Percentiles rank a stretch among this genome's conserved stretches.
phyloP scores from a whole-genome alignment of 2,329 filamentous ascomycete species.

The Alternaria sp. region DNA sequence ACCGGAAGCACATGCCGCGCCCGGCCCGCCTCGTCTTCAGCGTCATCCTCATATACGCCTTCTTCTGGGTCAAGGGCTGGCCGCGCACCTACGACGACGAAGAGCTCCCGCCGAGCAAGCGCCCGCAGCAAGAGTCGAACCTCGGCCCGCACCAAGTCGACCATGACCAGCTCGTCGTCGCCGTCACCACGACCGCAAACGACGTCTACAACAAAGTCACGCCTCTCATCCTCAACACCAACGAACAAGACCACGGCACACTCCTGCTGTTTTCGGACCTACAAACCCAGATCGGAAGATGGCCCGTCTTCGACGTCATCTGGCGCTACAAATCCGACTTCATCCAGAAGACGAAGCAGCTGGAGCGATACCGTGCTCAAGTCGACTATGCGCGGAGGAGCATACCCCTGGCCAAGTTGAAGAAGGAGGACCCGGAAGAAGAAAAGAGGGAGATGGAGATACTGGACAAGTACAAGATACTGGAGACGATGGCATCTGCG shows the following conservation, averaged over 20 bases:
- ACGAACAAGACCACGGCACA: slow-evolving; percentile 41
- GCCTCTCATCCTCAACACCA: slow-evolving; percentile 34
- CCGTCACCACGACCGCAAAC: slow-evolving; percentile 64
- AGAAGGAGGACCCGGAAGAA: slow-evolving; percentile 21
- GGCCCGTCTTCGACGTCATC: slow-evolving; percentile 49
- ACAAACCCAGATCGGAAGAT: slow-evolving; percentile 41
- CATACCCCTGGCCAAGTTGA: slow-evolving; percentile 35
- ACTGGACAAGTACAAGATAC: slow-evolving; percentile 50
- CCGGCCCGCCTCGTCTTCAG: slow-evolving; percentile 30
- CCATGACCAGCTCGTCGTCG: slow-evolving; percentile 54
- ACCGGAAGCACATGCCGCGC: slow-evolving; percentile 27
- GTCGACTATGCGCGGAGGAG: slow-evolving; percentile 36
- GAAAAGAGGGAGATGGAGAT: slow-evolving; percentile 25
- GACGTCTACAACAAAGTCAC: slow-evolving; percentile 63
- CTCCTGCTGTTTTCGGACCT: slow-evolving; percentile 50
- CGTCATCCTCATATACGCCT: slow-evolving; percentile 30
- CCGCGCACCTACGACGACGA: slow-evolving; percentile 43
- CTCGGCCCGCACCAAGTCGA: slow-evolving; percentile 26
- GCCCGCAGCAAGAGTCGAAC: slow-evolving; percentile 19
- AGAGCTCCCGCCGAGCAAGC: slow-evolving; percentile 32
- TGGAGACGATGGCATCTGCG: slow-evolving; percentile 46
- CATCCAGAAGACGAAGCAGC: slow-evolving; percentile 38
- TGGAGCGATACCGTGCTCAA: slow-evolving; percentile 47
- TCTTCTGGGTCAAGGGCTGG: slow-evolving; percentile 44
- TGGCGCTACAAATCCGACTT: slow-evolving; percentile 37